Percentiles rank a stretch among this genome's conserved stretches.
phyloP scores from a whole-genome alignment of 225 moss, liverwort and hornwort species.

The Polytrichum formosum region DNA sequence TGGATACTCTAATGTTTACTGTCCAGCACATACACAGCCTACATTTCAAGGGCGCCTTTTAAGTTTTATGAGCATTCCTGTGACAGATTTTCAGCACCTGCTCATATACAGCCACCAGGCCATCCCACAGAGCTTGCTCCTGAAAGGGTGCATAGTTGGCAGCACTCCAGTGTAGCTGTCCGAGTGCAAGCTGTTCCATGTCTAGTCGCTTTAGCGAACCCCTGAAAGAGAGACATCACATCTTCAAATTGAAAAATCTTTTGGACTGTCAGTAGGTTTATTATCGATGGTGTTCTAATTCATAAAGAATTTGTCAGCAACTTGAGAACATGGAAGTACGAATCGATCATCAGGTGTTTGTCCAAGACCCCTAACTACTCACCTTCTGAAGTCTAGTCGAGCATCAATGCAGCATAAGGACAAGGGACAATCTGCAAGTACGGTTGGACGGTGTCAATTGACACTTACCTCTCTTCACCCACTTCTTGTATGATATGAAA shows the following conservation, averaged over 20 bases:
- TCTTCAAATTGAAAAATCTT: constrained; percentile 3
- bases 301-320: too few species aligned
- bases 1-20: background rate
- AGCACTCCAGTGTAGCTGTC: constrained; percentile 96
- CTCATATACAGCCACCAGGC: constrained; percentile 79
- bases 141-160: constrained; percentile 96
- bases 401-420: too few species aligned
- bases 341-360: too few species aligned
- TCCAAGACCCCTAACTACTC: too few species aligned
- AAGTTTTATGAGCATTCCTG: too few species aligned
- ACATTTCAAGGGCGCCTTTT: background rate
- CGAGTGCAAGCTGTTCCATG: constrained; percentile 89
- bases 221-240: constrained; percentile 30
- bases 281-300: too few species aligned
- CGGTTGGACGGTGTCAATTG: too few species aligned
- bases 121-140: constrained; percentile 96
- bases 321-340: too few species aligned
- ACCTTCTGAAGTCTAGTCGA: too few species aligned
- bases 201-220: constrained; percentile 77
- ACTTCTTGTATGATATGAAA: too few species aligned
- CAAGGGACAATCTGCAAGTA: too few species aligned
- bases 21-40: background rate
- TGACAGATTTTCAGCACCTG: constrained; percentile 41
- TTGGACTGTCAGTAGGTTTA: background rate
- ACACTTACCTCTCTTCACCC: too few species aligned